Evolutionary conservation across 176 grass and related monocot genomes (phyloP).

Genomic region (Luzula sylvatica): DNA sequence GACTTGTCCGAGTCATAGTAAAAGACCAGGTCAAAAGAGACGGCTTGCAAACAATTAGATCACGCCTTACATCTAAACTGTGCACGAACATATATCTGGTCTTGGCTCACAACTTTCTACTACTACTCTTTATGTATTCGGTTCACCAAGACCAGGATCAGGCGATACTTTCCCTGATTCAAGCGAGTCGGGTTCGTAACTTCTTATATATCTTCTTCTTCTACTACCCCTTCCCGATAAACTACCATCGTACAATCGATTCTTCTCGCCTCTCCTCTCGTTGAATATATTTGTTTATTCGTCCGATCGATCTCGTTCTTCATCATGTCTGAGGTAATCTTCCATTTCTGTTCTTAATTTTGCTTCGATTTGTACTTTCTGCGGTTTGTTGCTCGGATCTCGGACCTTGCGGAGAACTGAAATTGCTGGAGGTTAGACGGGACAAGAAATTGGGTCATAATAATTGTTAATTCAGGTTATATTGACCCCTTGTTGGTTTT

Average conservation of each 20-base stretch:
- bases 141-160: conserved; percentile 3
- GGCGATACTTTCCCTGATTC: background rate
- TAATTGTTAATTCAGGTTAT: background rate
- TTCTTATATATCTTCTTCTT: background rate
- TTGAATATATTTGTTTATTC: background rate
- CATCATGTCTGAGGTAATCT: conserved; percentile 15
- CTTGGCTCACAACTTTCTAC: background rate
- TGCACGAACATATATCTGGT: no score
- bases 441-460: background rate
- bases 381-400: background rate
- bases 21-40: no score
- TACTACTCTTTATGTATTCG: background rate
- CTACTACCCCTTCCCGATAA: no score
- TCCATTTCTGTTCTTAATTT: background rate
- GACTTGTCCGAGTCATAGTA: no score
- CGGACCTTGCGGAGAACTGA: background rate
- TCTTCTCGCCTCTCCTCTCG: background rate
- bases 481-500: no score
- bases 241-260: background rate
- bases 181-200: background rate
- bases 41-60: background rate
- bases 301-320: background rate
- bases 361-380: background rate
- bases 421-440: background rate
- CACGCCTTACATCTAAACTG: conserved; percentile 7